Evolutionary conservation across 441 rosid species (phyloP).

Genomic region (Eugenia klotzschiana): DNA sequence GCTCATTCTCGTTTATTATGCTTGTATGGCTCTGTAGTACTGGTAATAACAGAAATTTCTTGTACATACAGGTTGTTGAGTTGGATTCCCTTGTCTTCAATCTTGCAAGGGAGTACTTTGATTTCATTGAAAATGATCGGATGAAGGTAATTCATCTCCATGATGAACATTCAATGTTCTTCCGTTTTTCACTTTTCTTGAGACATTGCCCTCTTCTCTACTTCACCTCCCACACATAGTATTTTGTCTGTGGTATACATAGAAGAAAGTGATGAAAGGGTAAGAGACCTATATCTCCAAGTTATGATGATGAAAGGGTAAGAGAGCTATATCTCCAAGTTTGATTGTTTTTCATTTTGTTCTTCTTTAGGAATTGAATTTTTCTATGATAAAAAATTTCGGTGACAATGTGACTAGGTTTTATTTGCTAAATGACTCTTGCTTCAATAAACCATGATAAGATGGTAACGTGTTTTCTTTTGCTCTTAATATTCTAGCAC

Average conservation of each 20-base stretch:
- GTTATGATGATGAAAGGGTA: not conserved
- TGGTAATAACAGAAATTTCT: slow-evolving; percentile 3
- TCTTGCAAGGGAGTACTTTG: slow-evolving; percentile 64
- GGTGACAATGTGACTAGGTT: not conserved
- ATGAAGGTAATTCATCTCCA: slow-evolving; percentile 42
- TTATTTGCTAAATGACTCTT: not conserved
- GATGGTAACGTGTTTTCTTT: not conserved
- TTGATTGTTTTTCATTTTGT: not conserved
- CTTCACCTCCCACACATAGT: not conserved
- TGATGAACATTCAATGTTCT: not conserved
- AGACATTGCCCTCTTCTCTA: not conserved
- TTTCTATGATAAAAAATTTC: too few species aligned
- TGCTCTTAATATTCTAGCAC: not conserved
- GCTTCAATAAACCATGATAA: not conserved
- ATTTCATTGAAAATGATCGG: slow-evolving; percentile 36
- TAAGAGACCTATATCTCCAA: not conserved
- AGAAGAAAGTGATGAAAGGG: not conserved
- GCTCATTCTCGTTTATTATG: not conserved
- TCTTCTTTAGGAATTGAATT: not conserved
- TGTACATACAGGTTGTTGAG: slow-evolving; percentile 60
- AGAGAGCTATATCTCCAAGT: too few species aligned
- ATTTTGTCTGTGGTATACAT: not conserved
- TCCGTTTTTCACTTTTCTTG: not conserved
- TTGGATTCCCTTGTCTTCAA: slow-evolving; percentile 47
- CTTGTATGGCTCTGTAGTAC: not conserved